phyloP scores from a whole-genome alignment of 352 stramenopile genomes.

The Plasmopara muralis region DNA sequence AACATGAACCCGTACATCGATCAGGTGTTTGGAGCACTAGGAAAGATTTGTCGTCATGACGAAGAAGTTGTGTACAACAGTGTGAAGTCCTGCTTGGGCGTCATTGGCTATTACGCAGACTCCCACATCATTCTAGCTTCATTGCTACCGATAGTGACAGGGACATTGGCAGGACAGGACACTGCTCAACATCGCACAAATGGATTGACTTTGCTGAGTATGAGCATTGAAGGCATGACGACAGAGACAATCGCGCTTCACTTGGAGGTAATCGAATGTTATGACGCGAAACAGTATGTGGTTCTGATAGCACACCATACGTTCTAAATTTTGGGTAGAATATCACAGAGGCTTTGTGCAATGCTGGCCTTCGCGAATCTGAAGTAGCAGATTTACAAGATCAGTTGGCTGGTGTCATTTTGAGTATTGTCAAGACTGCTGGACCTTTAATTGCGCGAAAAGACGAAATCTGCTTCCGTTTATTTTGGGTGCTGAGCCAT shows the following conservation, averaged over 20 bases:
- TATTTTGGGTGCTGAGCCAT: conserved; percentile 81
- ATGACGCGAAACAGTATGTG: background rate
- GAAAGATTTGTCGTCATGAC: conserved; percentile 71
- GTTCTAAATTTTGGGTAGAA: conserved; percentile 22
- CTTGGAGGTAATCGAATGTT: conserved; percentile 35
- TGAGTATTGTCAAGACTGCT: conserved; percentile 55
- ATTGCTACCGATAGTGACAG: conserved; percentile 63
- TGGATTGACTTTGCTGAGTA: conserved; percentile 63
- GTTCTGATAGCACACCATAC: conserved; percentile 1
- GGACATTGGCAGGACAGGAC: conserved; percentile 60
- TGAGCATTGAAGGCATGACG: conserved; percentile 80
- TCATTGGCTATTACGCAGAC: conserved; percentile 69
- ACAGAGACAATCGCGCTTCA: conserved; percentile 47
- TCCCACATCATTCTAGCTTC: conserved; percentile 66
- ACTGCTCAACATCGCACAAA: conserved; percentile 74
- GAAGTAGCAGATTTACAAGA: conserved; percentile 67
- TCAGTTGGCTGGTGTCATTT: conserved; percentile 52
- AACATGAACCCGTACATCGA: conserved; percentile 66
- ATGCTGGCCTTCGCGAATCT: conserved; percentile 59
- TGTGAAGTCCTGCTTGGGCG: conserved; percentile 51
- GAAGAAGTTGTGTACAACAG: conserved; percentile 54
- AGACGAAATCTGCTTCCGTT: conserved; percentile 50
- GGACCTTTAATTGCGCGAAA: conserved; percentile 31
- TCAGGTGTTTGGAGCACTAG: conserved; percentile 62
- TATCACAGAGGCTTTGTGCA: conserved; percentile 69